Conservation (phyloP, 495 filamentous ascomycete species). For the Talaromyces stipitatus region DNA sequence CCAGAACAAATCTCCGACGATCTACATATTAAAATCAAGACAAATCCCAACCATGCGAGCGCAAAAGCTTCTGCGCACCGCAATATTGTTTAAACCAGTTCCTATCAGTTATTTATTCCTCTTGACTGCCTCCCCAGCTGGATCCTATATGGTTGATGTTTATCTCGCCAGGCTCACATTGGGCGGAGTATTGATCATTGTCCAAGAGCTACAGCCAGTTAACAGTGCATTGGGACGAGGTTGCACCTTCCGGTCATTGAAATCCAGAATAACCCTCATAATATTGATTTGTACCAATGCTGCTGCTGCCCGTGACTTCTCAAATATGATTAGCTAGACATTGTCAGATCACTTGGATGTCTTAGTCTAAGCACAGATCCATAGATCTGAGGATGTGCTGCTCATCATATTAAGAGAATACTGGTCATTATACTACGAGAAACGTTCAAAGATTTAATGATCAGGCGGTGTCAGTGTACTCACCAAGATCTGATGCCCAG, state of each 20-base stretch:
- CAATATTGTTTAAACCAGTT: background rate
- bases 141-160: background rate
- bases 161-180: constrained; percentile 1
- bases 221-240: background rate
- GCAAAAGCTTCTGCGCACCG: background rate
- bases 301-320: background rate
- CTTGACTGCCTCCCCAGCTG: background rate
- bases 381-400: background rate
- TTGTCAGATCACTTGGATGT: too few species aligned
- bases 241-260: background rate
- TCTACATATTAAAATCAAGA: background rate
- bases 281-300: background rate
- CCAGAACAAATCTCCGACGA: background rate
- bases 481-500: constrained; percentile 13
- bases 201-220: background rate
- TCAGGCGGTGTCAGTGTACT: too few species aligned
- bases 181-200: background rate
- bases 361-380: too few species aligned
- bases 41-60: background rate
- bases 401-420: too few species aligned
- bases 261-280: background rate
- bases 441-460: too few species aligned
- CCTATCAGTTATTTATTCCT: background rate
- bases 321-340: background rate
- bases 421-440: too few species aligned